These are phyloP conservation scores for Kodamaea sp. DNA, from an alignment of 1,139 yeast species.

Conservation along the genomic window DNA sequence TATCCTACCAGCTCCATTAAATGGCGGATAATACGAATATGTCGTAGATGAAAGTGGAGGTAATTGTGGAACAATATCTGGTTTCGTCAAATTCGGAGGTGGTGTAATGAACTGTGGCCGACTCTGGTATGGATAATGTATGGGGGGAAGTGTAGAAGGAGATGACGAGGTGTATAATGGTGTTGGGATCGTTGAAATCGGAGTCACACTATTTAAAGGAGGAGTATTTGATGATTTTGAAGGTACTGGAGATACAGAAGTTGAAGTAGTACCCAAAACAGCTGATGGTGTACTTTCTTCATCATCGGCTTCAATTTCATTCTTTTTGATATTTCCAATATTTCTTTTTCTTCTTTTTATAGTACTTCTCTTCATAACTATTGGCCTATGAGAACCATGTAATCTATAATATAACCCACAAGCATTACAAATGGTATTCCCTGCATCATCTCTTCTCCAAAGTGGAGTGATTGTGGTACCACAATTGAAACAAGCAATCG, in stretches of 20 bases:
- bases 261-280: background rate
- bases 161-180: slow-evolving; percentile 1
- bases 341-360: slow-evolving; percentile 71
- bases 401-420: slow-evolving; percentile 78
- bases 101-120: slow-evolving; percentile 6
- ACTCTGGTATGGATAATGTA: slow-evolving; percentile 4
- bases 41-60: slow-evolving; percentile 9
- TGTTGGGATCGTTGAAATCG: slow-evolving; percentile 1
- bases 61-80: slow-evolving; percentile 9
- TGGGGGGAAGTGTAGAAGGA: slow-evolving; percentile 5
- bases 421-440: slow-evolving; percentile 83
- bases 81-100: slow-evolving; percentile 2
- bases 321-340: slow-evolving; percentile 9
- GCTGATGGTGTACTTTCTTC: slow-evolving; percentile 1
- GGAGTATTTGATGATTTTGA: slow-evolving; percentile 1
- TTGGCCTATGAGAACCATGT: slow-evolving; percentile 78
- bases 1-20: slow-evolving; percentile 33
- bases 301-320: background rate
- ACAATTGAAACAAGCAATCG: slow-evolving; percentile 79
- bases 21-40: slow-evolving; percentile 37
- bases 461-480: slow-evolving; percentile 81
- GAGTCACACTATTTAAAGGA: background rate
- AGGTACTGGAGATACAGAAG: slow-evolving; percentile 1
- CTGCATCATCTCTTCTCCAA: slow-evolving; percentile 81
- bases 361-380: slow-evolving; percentile 65